These are phyloP conservation scores for Sporisorium scitamineum DNA, from an alignment of 1,284 basidiomycete genomes.

Conservation along the genomic window DNA sequence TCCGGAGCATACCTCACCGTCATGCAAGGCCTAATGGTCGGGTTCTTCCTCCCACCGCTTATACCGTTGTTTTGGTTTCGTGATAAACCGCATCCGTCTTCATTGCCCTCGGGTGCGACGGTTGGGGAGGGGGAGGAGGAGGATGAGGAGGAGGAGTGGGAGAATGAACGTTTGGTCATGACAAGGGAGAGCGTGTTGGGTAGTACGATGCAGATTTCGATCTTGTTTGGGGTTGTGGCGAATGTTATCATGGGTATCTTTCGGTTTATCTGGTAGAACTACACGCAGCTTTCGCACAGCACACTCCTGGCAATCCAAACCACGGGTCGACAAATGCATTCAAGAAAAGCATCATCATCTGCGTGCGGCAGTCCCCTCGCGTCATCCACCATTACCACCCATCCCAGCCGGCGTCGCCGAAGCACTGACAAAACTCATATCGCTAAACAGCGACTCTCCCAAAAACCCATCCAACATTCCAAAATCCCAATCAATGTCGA, in stretches of 20 bases:
- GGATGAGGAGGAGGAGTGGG: conserved; percentile 30
- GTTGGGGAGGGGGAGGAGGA: conserved; percentile 1
- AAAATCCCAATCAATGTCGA: conserved; percentile 47
- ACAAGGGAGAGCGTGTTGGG: conserved; percentile 29
- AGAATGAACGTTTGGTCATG: conserved; percentile 3
- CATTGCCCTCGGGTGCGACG: neutral
- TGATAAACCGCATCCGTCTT: conserved; percentile 26
- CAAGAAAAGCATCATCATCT: too few species aligned
- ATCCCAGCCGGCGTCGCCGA: conserved; percentile 12
- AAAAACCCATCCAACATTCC: conserved; percentile 48
- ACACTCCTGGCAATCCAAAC: neutral
- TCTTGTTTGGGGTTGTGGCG: conserved; percentile 36
- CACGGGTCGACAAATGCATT: too few species aligned
- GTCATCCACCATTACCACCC: neutral
- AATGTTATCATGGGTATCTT: conserved; percentile 44
- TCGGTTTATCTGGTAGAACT: conserved; percentile 44
- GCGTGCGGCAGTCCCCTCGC: too few species aligned
- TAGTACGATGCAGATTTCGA: conserved; percentile 42
- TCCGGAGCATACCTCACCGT: conserved; percentile 25
- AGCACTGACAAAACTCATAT: conserved; percentile 48
- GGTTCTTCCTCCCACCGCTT: conserved; percentile 39
- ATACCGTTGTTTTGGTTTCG: conserved; percentile 44
- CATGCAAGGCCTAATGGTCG: conserved; percentile 38
- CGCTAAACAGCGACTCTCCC: conserved; percentile 45
- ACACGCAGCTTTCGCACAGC: neutral